These are phyloP conservation scores for Solanum aculeatissimum DNA, from an alignment of 305 asterid species.

Conservation along the genomic window DNA sequence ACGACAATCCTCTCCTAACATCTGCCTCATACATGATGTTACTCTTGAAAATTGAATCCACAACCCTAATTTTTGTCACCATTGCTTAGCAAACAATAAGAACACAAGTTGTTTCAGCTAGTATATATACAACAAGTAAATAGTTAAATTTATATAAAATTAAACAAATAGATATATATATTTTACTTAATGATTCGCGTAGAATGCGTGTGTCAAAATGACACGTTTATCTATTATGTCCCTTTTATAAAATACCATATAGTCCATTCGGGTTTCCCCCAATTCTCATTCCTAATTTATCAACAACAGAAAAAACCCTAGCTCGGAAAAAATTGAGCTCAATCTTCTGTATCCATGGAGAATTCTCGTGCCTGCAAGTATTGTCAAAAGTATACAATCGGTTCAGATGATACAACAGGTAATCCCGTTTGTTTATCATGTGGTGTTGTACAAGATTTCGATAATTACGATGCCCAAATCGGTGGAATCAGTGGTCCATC, in stretches of 20 bases:
- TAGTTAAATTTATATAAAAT: too few species aligned
- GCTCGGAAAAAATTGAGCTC: not conserved
- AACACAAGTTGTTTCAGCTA: not conserved
- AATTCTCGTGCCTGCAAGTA: slow-evolving; percentile 33
- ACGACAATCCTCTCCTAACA: not conserved
- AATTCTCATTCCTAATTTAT: not conserved
- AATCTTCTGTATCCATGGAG: slow-evolving; percentile 17
- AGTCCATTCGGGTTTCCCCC: too few species aligned
- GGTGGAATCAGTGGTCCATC: slow-evolving; percentile 41
- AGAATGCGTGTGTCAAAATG: too few species aligned
- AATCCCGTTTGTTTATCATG: slow-evolving; percentile 41
- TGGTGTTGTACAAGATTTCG: slow-evolving; percentile 41
- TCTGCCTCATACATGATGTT: too few species aligned
- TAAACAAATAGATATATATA: too few species aligned
- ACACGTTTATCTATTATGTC: too few species aligned
- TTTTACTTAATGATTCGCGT: too few species aligned
- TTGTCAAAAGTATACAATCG: slow-evolving; percentile 29
- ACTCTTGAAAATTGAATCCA: not conserved
- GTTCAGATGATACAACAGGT: slow-evolving; percentile 22
- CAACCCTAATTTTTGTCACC: not conserved
- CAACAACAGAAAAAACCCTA: not conserved
- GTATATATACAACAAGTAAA: not conserved
- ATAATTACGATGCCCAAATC: slow-evolving; percentile 35
- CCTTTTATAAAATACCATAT: too few species aligned
- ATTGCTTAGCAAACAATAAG: not conserved